Conservation (phyloP, 73 alveolate genomes). For the Tetrahymena elliotti region DNA sequence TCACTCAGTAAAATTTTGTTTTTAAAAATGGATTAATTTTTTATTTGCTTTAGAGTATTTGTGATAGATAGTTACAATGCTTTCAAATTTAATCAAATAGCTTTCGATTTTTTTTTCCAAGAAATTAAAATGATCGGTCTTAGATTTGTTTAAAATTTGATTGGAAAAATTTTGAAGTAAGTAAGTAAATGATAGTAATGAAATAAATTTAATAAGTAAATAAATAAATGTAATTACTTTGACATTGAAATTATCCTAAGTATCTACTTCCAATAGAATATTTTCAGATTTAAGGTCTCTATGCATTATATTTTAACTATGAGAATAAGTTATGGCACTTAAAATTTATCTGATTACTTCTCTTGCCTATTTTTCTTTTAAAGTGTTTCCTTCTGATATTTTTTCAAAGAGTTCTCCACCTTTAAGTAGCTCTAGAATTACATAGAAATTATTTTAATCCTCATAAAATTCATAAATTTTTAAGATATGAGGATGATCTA, state of each 20-base stretch:
- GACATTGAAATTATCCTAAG: neutral
- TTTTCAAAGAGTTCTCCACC: conserved; percentile 40
- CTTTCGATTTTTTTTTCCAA: no score
- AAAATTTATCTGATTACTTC: neutral
- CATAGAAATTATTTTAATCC: conserved; percentile 10
- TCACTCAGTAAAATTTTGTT: no score
- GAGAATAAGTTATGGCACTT: conserved; percentile 13
- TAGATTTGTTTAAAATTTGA: no score
- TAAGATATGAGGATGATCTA: conserved; percentile 32
- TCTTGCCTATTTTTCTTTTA: neutral
- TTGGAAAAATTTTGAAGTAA: no score
- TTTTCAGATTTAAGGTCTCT: conserved; percentile 40
- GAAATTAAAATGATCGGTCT: no score
- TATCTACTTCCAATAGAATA: conserved; percentile 12
- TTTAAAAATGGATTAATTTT: no score
- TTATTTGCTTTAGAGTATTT: no score
- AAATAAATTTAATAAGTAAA: no score
- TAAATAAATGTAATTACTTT: no score
- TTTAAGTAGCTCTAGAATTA: conserved; percentile 23
- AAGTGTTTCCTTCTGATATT: neutral
- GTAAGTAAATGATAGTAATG: no score
- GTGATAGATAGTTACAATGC: no score
- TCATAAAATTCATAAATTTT: conserved; percentile 31
- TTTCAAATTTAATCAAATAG: no score
- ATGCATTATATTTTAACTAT: conserved; percentile 30